Conservation (phyloP, 345 rosid species). For the Gynandropsis gynandra region DNA sequence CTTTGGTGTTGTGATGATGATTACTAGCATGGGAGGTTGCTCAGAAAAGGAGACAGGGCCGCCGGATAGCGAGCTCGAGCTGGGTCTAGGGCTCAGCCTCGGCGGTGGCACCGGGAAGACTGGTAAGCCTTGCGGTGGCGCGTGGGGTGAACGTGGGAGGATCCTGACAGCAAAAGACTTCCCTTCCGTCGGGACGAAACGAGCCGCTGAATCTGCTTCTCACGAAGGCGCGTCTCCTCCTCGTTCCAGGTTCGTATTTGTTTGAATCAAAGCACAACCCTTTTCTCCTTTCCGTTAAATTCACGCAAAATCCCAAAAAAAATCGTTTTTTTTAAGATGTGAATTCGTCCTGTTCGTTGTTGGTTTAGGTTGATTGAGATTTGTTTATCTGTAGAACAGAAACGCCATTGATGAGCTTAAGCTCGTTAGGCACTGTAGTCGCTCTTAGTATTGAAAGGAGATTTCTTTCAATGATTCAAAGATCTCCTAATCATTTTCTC, state of each 20-base stretch:
- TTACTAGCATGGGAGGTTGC: too few relatives aligned
- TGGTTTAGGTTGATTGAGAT: too few relatives aligned
- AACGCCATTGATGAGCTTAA: too few relatives aligned
- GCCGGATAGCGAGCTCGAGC: conserved; percentile 53
- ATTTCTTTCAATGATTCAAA: not conserved
- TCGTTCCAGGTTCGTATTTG: conserved; percentile 39
- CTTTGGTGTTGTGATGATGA: conserved; percentile 25
- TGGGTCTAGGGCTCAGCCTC: conserved; percentile 64
- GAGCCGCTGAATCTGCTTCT: conserved; percentile 62
- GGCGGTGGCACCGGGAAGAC: conserved; percentile 43
- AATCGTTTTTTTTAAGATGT: too few relatives aligned
- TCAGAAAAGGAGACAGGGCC: conserved; percentile 38
- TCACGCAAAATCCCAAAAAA: not conserved
- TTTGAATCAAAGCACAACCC: not conserved
- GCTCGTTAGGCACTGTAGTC: too few relatives aligned
- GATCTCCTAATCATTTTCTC: conserved; percentile 9
- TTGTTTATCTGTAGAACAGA: too few relatives aligned
- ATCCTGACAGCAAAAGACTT: conserved; percentile 72
- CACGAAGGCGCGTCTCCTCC: conserved; percentile 61
- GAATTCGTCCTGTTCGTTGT: too few relatives aligned
- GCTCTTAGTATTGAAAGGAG: too few relatives aligned
- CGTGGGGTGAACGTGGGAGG: conserved; percentile 73
- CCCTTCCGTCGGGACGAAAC: conserved; percentile 57
- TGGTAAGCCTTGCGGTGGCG: conserved; percentile 27
- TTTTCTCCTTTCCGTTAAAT: conserved; percentile 7